These are phyloP conservation scores for Perilla frutescens DNA, from an alignment of 257 asterid species.

Conservation along the genomic window DNA sequence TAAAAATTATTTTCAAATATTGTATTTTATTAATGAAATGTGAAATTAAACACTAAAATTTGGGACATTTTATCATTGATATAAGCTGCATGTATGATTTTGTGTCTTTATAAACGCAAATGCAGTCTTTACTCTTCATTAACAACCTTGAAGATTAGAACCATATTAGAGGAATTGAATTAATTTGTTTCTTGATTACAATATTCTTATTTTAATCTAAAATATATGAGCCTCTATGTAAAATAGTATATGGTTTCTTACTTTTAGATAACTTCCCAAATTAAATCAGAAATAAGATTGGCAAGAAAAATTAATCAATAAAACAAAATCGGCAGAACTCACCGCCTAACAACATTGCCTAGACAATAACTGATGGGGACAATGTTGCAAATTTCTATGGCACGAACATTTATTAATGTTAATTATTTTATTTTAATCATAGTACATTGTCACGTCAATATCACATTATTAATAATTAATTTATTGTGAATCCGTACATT, in stretches of 20 bases:
- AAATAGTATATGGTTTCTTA: neutral
- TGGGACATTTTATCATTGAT: too few species aligned
- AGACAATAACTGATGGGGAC: constrained; percentile 2
- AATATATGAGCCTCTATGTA: neutral
- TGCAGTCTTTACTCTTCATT: too few species aligned
- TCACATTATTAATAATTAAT: constrained; percentile 25
- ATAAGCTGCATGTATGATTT: too few species aligned
- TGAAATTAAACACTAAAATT: too few species aligned
- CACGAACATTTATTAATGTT: constrained; percentile 8
- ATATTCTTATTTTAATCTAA: neutral
- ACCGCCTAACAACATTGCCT: neutral
- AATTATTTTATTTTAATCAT: neutral
- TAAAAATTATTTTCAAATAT: too few species aligned
- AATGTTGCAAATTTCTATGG: neutral
- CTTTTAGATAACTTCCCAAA: neutral
- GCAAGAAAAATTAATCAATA: neutral
- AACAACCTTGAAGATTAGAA: too few species aligned
- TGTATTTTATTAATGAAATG: too few species aligned
- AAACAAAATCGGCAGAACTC: constrained; percentile 4
- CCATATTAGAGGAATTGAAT: neutral
- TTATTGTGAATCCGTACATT: neutral
- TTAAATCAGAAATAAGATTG: neutral
- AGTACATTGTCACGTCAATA: constrained; percentile 30
- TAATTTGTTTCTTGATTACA: constrained; percentile 8
- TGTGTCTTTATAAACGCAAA: too few species aligned